Percentiles rank a stretch among this genome's conserved stretches.
phyloP scores from a whole-genome alignment of 169 alveolate species.

The Cyclospora cayetanensis region DNA sequence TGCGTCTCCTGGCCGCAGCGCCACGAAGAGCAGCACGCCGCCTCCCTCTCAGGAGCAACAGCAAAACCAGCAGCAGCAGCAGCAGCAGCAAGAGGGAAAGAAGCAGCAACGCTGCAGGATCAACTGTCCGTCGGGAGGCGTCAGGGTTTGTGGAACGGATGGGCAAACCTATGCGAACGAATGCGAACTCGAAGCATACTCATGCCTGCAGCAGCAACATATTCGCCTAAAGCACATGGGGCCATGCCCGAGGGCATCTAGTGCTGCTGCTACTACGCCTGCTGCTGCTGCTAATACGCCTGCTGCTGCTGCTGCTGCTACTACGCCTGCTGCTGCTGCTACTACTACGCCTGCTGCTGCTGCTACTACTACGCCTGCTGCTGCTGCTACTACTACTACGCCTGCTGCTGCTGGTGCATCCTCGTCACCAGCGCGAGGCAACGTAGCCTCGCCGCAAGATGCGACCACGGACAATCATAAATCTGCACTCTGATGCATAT shows the following conservation, averaged over 20 bases:
- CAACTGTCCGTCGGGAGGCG: conserved; percentile 40
- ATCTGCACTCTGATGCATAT: no score
- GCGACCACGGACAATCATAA: no score
- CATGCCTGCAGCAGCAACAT: conserved; percentile 28
- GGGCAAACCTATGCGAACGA: conserved; percentile 54
- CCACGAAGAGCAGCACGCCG: not conserved
- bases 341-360: not conserved
- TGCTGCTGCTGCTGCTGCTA: not conserved
- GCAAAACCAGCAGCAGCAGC: conserved; percentile 18
- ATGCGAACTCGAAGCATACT: conserved; percentile 17
- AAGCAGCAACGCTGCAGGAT: conserved; percentile 4
- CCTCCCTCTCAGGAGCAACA: not conserved
- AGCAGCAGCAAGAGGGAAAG: conserved; percentile 6
- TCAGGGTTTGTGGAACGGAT: conserved; percentile 25
- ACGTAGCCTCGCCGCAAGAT: no score
- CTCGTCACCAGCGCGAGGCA: no score
- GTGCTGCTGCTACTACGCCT: conserved; percentile 6
- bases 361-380: not conserved
- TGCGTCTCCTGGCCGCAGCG: not conserved
- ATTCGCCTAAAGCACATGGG: conserved; percentile 15
- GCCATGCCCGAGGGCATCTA: not conserved
- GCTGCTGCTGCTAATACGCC: not conserved
- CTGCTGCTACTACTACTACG: no score
- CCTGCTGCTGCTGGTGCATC: no score
- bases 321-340: not conserved